Conservation (phyloP, 176 grass and related monocot genomes). For the Avena insularis region DNA sequence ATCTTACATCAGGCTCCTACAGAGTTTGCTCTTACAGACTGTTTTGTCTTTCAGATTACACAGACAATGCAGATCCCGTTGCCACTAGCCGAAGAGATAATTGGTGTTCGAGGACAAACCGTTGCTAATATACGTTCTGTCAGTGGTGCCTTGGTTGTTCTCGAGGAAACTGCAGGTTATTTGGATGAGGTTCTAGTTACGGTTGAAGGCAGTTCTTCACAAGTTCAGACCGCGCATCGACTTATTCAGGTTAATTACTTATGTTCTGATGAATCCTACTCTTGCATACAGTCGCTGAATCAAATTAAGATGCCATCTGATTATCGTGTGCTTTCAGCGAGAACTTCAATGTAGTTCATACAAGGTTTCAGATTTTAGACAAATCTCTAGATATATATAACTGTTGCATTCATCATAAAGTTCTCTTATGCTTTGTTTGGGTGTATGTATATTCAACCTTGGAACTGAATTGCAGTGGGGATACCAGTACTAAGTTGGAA, state of each 20-base stretch:
- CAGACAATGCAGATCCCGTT: conserved; percentile 82
- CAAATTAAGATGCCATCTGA: not conserved
- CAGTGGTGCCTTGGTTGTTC: conserved; percentile 66
- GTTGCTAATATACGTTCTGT: conserved; percentile 61
- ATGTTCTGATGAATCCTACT: conserved; percentile 5
- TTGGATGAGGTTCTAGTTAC: conserved; percentile 64
- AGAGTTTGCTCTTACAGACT: not conserved
- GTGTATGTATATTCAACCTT: too few species aligned
- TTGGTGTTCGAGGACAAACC: conserved; percentile 66
- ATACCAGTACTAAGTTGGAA: too few species aligned
- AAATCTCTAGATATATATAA: not conserved
- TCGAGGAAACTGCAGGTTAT: conserved; percentile 59
- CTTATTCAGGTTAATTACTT: conserved; percentile 66
- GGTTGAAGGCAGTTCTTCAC: conserved; percentile 70
- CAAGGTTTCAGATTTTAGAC: not conserved
- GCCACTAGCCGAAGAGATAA: conserved; percentile 70
- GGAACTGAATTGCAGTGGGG: too few species aligned
- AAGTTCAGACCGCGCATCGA: conserved; percentile 73
- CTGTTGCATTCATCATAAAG: not conserved
- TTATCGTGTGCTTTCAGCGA: not conserved
- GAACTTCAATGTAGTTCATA: conserved; percentile 4
- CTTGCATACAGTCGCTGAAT: conserved; percentile 18
- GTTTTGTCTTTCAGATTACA: conserved; percentile 58
- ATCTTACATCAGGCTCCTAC: not conserved
- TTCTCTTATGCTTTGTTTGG: not conserved